Evolutionary conservation across 2,329 filamentous ascomycete genomes (phyloP).

Genomic region (Zymoseptoria pseudotritici): DNA sequence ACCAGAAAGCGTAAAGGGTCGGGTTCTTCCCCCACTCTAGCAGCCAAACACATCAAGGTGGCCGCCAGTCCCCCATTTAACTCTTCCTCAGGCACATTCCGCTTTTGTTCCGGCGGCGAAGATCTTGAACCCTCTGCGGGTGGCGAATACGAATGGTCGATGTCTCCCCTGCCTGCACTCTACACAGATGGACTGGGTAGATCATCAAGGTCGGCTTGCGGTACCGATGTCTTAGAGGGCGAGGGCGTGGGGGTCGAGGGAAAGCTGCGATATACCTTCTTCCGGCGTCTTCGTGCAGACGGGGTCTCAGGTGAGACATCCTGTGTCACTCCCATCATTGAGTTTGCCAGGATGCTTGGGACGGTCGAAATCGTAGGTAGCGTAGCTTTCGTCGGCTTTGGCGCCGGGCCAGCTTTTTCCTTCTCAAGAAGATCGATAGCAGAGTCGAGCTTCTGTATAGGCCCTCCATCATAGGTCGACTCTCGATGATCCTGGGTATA

Average conservation of each 20-base stretch:
- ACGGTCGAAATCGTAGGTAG: background rate
- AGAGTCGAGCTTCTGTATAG: background rate
- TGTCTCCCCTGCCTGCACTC: background rate
- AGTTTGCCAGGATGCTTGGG: background rate
- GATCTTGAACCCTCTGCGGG: background rate
- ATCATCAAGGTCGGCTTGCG: background rate
- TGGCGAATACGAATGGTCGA: background rate
- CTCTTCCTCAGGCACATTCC: background rate
- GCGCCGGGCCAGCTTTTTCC: background rate
- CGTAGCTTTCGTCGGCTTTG: background rate
- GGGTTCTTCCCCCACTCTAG: background rate
- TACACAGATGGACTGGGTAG: background rate
- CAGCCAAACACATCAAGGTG: background rate
- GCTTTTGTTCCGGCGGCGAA: background rate
- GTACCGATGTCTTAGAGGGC: background rate
- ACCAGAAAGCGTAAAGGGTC: conserved; percentile 2
- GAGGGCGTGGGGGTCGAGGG: background rate
- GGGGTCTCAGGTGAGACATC: background rate
- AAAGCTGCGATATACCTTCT: background rate
- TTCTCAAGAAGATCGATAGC: background rate
- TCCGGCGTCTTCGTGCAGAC: background rate
- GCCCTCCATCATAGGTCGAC: background rate
- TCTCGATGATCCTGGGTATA: background rate
- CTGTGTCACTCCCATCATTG: background rate
- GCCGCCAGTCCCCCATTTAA: background rate